A percentile compares a stretch with the other conserved stretches of the same genome.
Conservation (phyloP, 306 rosid species). For the Glycine latifolia region DNA sequence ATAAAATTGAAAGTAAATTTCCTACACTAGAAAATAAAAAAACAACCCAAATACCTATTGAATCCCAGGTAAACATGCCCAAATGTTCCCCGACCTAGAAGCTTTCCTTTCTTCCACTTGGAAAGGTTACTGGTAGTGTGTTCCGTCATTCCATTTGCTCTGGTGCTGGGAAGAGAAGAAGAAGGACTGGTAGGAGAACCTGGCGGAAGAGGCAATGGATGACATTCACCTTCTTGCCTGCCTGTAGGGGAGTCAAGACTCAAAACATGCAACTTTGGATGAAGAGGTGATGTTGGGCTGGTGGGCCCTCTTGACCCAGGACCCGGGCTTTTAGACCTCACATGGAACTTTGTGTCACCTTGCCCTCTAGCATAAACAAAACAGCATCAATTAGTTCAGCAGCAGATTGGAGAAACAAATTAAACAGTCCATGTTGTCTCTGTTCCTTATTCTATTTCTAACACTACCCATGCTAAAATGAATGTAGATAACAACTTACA, state of each 20-base stretch:
- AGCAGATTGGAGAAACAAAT: conserved; percentile 35
- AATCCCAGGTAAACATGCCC: conserved; percentile 97
- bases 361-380: conserved; percentile 62
- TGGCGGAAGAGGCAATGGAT: conserved; percentile 95
- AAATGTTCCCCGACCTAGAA: conserved; percentile 94
- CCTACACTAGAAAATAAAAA: not conserved
- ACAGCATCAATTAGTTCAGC: conserved; percentile 46
- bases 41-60: conserved; percentile 68
- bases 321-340: conserved; percentile 82
- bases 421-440: not conserved
- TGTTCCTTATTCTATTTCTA: conserved; percentile 1
- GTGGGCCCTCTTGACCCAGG: conserved; percentile 86
- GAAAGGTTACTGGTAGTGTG: conserved; percentile 50
- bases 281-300: conserved; percentile 93
- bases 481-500: conserved; percentile 18
- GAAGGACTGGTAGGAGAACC: conserved; percentile 92
- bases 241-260: conserved; percentile 80
- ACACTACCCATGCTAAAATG: not conserved
- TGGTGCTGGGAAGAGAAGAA: conserved; percentile 58
- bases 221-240: conserved; percentile 79
- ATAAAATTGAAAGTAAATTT: conserved; percentile 39
- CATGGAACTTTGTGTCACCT: conserved; percentile 59
- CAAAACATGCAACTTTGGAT: conserved; percentile 58
- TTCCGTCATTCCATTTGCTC: conserved; percentile 55
- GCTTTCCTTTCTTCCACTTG: conserved; percentile 95